Evolutionary conservation across 345 rosid species (phyloP).

Genomic region (Lumnitzera littorea): DNA sequence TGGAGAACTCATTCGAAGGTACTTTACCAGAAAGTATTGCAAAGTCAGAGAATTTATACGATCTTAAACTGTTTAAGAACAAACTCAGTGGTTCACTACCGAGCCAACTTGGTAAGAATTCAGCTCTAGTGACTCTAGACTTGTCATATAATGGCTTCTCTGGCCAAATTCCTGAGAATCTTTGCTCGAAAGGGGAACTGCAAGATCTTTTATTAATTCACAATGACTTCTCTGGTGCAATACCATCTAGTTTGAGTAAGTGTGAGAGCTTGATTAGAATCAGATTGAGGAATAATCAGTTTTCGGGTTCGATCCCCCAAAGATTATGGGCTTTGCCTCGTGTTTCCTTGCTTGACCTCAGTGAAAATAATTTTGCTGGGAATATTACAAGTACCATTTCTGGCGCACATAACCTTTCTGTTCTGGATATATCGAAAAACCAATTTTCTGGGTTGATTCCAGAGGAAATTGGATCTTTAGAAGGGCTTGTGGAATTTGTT

Average conservation of each 20-base stretch:
- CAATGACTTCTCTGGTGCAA: slow-evolving; percentile 63
- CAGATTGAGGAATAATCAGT: slow-evolving; percentile 46
- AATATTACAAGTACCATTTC: slow-evolving; percentile 28
- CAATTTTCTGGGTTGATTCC: slow-evolving; percentile 60
- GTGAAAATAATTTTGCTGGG: slow-evolving; percentile 54
- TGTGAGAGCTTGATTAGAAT: slow-evolving; percentile 64
- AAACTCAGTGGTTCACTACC: slow-evolving; percentile 59
- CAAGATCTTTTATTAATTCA: slow-evolving; percentile 50
- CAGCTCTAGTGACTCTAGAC: slow-evolving; percentile 43
- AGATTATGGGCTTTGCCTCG: slow-evolving; percentile 71
- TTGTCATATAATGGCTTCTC: slow-evolving; percentile 57
- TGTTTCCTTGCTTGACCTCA: slow-evolving; percentile 57
- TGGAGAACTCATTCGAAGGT: slow-evolving; percentile 63
- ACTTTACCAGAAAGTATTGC: slow-evolving; percentile 56
- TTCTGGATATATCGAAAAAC: slow-evolving; percentile 46
- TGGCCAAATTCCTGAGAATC: slow-evolving; percentile 49
- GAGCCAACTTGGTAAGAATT: slow-evolving; percentile 52
- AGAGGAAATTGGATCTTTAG: slow-evolving; percentile 37
- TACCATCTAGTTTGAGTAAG: slow-evolving; percentile 47
- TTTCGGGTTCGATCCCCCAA: slow-evolving; percentile 53
- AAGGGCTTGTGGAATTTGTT: slow-evolving; percentile 43
- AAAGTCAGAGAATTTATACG: slow-evolving; percentile 40
- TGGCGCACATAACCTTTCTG: slow-evolving; percentile 61
- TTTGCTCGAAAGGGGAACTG: slow-evolving; percentile 47
- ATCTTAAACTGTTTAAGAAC: slow-evolving; percentile 70